A percentile compares a stretch with the other conserved stretches of the same genome.
Conservation (phyloP, 768 basidiomycete genomes). For the Lentinula lateritia region DNA sequence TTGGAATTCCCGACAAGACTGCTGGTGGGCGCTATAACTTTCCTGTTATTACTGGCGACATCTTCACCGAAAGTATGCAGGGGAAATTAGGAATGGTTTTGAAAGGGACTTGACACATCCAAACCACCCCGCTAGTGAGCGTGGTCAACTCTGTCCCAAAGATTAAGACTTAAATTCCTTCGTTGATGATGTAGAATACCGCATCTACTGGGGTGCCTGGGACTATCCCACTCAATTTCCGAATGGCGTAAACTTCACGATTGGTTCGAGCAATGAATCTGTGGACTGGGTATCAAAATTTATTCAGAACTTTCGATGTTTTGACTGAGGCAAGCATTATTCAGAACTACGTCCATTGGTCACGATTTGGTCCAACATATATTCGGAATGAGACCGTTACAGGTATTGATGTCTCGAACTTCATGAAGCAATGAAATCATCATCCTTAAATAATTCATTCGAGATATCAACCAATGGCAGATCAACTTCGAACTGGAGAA, state of each 20-base stretch:
- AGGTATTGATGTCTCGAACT: constrained; percentile 1
- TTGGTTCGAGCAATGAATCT: constrained; percentile 16
- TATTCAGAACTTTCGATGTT: not conserved
- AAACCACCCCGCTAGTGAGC: constrained; percentile 13
- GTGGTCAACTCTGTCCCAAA: constrained; percentile 7
- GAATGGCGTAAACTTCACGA: constrained; percentile 21
- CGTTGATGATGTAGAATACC: constrained; percentile 4
- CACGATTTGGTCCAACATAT: constrained; percentile 19
- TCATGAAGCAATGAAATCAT: too few relatives aligned
- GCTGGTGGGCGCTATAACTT: constrained; percentile 16
- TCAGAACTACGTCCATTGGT: constrained; percentile 24
- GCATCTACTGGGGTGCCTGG: constrained; percentile 22
- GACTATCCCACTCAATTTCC: constrained; percentile 23
- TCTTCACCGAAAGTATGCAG: not conserved
- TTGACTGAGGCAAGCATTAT: too few relatives aligned
- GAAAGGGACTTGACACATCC: constrained; percentile 17
- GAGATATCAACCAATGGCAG: constrained; percentile 15
- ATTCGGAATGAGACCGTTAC: constrained; percentile 16
- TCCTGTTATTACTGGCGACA: too few relatives aligned
- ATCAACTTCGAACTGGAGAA: constrained; percentile 19
- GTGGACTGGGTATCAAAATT: constrained; percentile 14
- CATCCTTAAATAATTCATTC: too few relatives aligned
- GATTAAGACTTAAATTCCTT: not conserved
- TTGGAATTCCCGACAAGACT: constrained; percentile 19
- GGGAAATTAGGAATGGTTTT: constrained; percentile 13